Evolutionary conservation across 352 stramenopile species (phyloP).

Genomic region (Phytopythium ostracodes): DNA sequence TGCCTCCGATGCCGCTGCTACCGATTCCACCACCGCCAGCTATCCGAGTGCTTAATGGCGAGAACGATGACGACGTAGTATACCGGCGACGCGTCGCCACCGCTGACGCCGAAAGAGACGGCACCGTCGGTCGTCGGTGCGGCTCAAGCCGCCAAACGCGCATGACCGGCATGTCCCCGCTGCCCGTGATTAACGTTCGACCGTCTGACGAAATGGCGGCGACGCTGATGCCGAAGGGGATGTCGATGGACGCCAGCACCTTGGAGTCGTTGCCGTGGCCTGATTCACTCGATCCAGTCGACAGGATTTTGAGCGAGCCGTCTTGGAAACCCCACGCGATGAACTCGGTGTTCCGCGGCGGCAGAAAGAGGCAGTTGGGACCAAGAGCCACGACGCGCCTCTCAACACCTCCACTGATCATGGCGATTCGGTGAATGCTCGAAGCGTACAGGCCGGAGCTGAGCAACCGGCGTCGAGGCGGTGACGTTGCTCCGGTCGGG

Average conservation of each 20-base stretch:
- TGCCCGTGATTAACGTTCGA: slow-evolving; percentile 51
- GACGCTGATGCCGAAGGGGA: slow-evolving; percentile 48
- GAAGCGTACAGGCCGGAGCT: slow-evolving; percentile 23
- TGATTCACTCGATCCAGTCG: slow-evolving; percentile 31
- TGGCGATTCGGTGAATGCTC: slow-evolving; percentile 43
- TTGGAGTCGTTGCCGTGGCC: slow-evolving; percentile 51
- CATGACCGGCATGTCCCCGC: slow-evolving; percentile 34
- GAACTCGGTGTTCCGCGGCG: slow-evolving; percentile 59
- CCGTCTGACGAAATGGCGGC: slow-evolving; percentile 60
- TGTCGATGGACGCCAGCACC: slow-evolving; percentile 51
- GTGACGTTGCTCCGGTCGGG: neutral
- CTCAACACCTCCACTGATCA: slow-evolving; percentile 44
- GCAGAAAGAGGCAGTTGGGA: slow-evolving; percentile 52
- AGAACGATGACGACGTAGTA: slow-evolving; percentile 21
- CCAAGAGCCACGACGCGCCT: slow-evolving; percentile 39
- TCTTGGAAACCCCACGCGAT: slow-evolving; percentile 71
- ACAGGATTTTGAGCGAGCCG: slow-evolving; percentile 55
- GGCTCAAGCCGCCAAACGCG: slow-evolving; percentile 50
- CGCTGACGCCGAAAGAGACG: slow-evolving; percentile 5
- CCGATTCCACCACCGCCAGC: neutral
- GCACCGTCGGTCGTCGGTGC: slow-evolving; percentile 10
- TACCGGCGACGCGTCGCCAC: slow-evolving; percentile 14
- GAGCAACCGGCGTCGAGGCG: slow-evolving; percentile 22
- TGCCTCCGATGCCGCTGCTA: neutral
- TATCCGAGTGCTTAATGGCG: slow-evolving; percentile 1